Conservation (phyloP, 495 filamentous ascomycete genomes). For the Tricharina praecox region DNA sequence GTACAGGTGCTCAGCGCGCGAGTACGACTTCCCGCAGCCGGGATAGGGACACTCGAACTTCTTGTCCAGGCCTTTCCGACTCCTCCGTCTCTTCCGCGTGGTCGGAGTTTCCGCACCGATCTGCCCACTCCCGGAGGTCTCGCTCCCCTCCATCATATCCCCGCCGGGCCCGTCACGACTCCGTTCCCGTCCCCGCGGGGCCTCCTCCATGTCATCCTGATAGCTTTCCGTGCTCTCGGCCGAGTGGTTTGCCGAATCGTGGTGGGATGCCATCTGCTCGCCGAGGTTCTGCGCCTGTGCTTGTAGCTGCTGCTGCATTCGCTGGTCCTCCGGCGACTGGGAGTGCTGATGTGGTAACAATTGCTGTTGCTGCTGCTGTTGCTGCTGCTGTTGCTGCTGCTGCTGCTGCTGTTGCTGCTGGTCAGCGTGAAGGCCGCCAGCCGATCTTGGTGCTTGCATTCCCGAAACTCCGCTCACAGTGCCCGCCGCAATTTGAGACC, state of each 20-base stretch:
- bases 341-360: too few relatives aligned
- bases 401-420: conserved; percentile 18
- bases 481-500: conserved; percentile 4
- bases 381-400: background rate
- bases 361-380: conserved; percentile 13
- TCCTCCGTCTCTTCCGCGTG: conserved; percentile 55
- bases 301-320: conserved; percentile 12
- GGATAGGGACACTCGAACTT: conserved; percentile 86
- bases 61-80: conserved; percentile 78
- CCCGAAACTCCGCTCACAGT: conserved; percentile 2
- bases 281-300: background rate
- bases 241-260: conserved; percentile 11
- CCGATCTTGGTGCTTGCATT: conserved; percentile 3
- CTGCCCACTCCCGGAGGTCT: conserved; percentile 26
- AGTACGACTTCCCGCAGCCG: conserved; percentile 90
- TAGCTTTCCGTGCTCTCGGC: conserved; percentile 14
- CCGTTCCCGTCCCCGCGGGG: conserved; percentile 23
- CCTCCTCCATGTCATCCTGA: conserved; percentile 16
- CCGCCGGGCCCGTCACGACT: conserved; percentile 26
- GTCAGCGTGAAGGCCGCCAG: background rate
- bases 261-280: conserved; percentile 12
- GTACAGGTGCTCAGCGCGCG: conserved; percentile 89
- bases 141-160: conserved; percentile 25
- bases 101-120: conserved; percentile 23
- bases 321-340: too few relatives aligned